A percentile compares a stretch with the other conserved stretches of the same genome.
Evolutionary conservation across 2,329 filamentous ascomycete species (phyloP).

Genomic region (Phialemoniopsis sp.): DNA sequence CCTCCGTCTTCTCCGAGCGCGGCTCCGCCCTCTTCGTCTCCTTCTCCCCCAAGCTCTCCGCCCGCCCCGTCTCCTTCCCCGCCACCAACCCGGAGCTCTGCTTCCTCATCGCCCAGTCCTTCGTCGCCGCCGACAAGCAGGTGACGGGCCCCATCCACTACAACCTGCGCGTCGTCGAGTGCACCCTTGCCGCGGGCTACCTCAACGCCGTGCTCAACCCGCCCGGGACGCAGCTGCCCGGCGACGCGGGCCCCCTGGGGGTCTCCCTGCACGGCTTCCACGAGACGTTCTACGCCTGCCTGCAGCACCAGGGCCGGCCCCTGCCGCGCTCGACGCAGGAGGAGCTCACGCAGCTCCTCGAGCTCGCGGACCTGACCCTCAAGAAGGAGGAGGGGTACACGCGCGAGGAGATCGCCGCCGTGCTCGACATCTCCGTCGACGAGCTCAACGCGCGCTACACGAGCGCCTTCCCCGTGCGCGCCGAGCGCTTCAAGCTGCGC

Average conservation of each 20-base stretch:
- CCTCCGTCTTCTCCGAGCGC: conserved; percentile 86
- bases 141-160: conserved; percentile 92
- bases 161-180: conserved; percentile 95
- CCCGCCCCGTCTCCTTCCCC: conserved; percentile 77
- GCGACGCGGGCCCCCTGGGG: conserved; percentile 78
- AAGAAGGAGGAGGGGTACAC: conserved; percentile 81
- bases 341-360: conserved; percentile 71
- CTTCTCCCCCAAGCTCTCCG: conserved; percentile 76
- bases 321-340: conserved; percentile 35
- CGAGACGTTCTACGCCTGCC: conserved; percentile 66
- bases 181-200: conserved; percentile 77
- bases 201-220: conserved; percentile 56
- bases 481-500: conserved; percentile 80
- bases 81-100: conserved; percentile 76
- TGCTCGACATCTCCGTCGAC: conserved; percentile 63
- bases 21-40: conserved; percentile 87
- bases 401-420: conserved; percentile 70
- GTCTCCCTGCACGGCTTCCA: conserved; percentile 85
- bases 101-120: conserved; percentile 92
- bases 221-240: conserved; percentile 56
- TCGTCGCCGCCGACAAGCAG: conserved; percentile 91
- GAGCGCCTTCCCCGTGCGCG: conserved; percentile 83
- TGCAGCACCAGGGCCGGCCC: conserved; percentile 29
- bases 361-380: conserved; percentile 66
- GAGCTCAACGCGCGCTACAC: conserved; percentile 77